phyloP scores from a whole-genome alignment of 2,329 filamentous ascomycete genomes.

The Eutypella sp. region DNA sequence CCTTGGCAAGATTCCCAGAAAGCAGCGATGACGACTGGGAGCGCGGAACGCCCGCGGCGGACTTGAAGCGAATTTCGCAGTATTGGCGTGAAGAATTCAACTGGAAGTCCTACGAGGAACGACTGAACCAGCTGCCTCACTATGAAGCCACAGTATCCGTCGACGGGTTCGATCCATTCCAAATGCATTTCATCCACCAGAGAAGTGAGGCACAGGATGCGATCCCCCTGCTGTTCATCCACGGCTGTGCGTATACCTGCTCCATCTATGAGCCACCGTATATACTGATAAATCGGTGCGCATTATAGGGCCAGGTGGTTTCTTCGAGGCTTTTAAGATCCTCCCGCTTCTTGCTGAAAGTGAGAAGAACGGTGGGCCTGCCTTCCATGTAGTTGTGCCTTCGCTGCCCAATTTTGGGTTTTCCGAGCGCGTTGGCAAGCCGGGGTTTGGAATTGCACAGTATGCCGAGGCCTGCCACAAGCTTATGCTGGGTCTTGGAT shows the following conservation, averaged over 20 bases:
- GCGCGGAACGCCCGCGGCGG: neutral
- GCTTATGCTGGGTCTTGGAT: constrained; percentile 28
- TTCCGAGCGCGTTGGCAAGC: constrained; percentile 21
- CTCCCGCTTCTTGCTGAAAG: constrained; percentile 15
- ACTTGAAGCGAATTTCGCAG: constrained; percentile 5
- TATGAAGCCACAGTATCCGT: constrained; percentile 9
- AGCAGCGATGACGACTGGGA: constrained; percentile 1
- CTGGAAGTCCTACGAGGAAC: constrained; percentile 7
- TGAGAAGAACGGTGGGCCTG: constrained; percentile 9
- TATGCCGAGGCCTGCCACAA: constrained; percentile 24
- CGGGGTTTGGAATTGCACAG: constrained; percentile 22
- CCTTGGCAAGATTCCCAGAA: neutral
- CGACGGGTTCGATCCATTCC: constrained; percentile 8
- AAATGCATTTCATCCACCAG: constrained; percentile 15
- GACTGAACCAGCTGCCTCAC: constrained; percentile 7
- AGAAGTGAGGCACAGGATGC: constrained; percentile 2
- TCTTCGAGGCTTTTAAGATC: constrained; percentile 21
- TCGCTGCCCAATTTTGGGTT: constrained; percentile 34
- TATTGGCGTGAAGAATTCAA: constrained; percentile 9
- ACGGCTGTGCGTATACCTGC: constrained; percentile 12
- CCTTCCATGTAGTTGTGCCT: constrained; percentile 32
- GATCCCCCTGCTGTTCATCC: constrained; percentile 12
- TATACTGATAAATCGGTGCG: no score
- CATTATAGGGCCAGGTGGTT: constrained; percentile 27
- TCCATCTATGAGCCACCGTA: no score